Conservation (phyloP, 495 filamentous ascomycete species). For the Tuber borchii region DNA sequence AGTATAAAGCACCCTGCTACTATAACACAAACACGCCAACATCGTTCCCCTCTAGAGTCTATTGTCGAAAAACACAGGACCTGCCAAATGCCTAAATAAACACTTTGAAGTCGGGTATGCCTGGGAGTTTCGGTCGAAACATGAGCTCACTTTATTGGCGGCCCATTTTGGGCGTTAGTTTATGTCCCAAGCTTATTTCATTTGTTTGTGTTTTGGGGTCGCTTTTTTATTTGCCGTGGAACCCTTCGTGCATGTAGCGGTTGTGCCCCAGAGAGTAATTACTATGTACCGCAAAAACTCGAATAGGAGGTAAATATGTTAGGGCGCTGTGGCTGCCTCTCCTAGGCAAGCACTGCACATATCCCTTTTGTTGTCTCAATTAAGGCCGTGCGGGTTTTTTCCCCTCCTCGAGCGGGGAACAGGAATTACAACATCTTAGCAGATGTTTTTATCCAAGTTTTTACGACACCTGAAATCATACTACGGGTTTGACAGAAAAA, state of each 20-base stretch:
- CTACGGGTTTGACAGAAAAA: neutral
- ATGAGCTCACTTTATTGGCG: neutral
- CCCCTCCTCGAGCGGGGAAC: neutral
- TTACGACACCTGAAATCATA: neutral
- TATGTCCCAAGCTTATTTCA: too few species aligned
- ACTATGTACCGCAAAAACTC: neutral
- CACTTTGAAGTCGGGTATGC: neutral
- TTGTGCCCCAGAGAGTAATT: neutral
- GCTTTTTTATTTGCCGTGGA: neutral
- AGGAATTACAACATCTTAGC: neutral
- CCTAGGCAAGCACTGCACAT: neutral
- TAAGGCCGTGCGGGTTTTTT: neutral
- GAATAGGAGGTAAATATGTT: neutral
- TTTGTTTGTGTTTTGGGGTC: neutral
- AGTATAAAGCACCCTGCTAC: neutral
- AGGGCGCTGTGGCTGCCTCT: neutral
- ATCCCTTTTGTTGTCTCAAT: neutral
- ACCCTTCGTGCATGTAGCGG: neutral
- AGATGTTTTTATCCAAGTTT: neutral
- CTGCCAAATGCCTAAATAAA: neutral
- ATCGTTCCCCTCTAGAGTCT: neutral
- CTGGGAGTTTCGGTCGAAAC: neutral
- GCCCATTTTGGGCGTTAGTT: too few species aligned
- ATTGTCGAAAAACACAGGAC: neutral
- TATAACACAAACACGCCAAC: neutral